Base-by-base conservation (phyloP, 352 stramenopile species). In the Globisporangium parvum region DNA sequence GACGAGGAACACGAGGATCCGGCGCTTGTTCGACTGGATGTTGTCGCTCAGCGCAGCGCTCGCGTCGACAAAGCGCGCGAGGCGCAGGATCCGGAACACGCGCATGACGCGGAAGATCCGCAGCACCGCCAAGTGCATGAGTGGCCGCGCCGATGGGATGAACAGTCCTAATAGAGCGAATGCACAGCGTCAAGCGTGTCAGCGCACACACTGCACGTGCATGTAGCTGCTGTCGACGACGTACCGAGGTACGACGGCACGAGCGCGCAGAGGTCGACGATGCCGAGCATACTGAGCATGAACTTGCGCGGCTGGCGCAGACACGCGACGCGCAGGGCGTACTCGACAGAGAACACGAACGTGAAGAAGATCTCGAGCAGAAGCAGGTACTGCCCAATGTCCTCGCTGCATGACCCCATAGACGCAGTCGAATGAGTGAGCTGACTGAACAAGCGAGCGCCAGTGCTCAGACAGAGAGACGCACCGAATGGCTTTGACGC, bases 61-160 rank as follows among this genome's bases (percentile, higher is more conserved):
- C 21, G 81, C 81, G 49, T 89, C 81, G 42, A 89, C 74, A 58
- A 91, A 91, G 6, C 79, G 73, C 28, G 74, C 81, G 14, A 91
- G 70, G 1, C 81, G 77, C 12, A 92, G 64, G 57, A 92, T 65
- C 8, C 79, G 80, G 57, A 90, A 92, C 4, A 91, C 81, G 40
- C 79, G 79, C 57, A 91, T 80, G 18, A 91, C 80, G 52, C 81
- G 77, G 60, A 91, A 91, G 47, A 91, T 86, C 45, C 81, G 81
- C 35, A 91, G 57, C 18, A 82, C 77, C 2, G 80, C 77, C 20
- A 91, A 63, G 47, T 89, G 73, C 4, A 82, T 62, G 40, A 91
- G 64, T 6, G 81, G 79, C 3, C 81, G 68, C 1, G 78, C 77
- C 9, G 69, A 61, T 2, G 72, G 73, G 2, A 85, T 50, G 39